These are phyloP conservation scores for Caryopteris hybrid DNA, from an alignment of 305 asterid genomes.

Conservation along the genomic window DNA sequence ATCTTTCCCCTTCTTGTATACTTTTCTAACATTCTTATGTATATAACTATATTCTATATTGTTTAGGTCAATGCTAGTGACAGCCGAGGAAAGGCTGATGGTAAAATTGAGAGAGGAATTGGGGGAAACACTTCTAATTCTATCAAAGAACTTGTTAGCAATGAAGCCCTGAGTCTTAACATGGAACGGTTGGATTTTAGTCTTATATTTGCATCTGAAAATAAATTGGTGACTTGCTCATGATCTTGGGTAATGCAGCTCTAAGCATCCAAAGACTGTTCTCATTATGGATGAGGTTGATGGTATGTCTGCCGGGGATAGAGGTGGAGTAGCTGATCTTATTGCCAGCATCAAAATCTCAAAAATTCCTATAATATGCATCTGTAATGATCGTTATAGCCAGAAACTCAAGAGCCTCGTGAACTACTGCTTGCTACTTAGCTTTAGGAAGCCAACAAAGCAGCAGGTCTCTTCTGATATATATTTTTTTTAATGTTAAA, in stretches of 20 bases:
- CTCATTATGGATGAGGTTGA: conserved; percentile 99
- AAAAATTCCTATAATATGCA: conserved; percentile 92
- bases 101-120: conserved; percentile 84
- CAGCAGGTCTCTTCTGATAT: conserved; percentile 65
- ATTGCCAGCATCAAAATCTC: conserved; percentile 92
- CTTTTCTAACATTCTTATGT: not conserved
- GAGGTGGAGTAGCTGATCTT: conserved; percentile 99
- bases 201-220: conserved; percentile 14
- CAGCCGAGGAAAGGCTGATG: conserved; percentile 96
- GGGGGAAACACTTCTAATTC: conserved; percentile 95
- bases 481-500: not conserved
- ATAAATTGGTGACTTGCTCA: conserved; percentile 10
- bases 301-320: conserved; percentile 99
- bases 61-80: conserved; percentile 97
- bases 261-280: conserved; percentile 69
- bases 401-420: conserved; percentile 97
- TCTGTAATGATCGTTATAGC: conserved; percentile 96
- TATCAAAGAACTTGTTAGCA: conserved; percentile 85
- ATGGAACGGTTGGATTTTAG: conserved; percentile 58
- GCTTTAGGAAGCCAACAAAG: conserved; percentile 90
- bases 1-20: not conserved
- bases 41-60: conserved; percentile 9
- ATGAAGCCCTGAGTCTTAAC: conserved; percentile 58
- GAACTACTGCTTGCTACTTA: conserved; percentile 83
- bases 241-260: conserved; percentile 46